Base-by-base conservation (phyloP, 129 eudicot genomes). In the Flaveria ramosissima region DNA sequence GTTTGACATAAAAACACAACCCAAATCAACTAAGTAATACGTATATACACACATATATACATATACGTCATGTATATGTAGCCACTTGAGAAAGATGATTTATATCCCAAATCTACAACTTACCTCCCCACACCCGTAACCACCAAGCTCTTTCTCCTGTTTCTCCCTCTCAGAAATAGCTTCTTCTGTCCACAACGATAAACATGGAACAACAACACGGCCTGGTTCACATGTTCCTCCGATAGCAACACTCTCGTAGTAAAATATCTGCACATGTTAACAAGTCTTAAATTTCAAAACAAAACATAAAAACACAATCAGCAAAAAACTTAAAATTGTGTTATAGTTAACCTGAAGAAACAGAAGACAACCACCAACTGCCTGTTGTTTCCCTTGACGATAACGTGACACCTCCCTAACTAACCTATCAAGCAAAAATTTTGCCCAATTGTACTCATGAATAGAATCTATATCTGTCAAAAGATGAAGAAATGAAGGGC, bases 41-140 rank as follows among this genome's bases (percentile, higher is more conserved):
- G 2, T 1, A 48, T 4, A 46, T 26, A 45, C 1, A 12, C 6
- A 46, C 17, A 45, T 6, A 4, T 61, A 9, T 63, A 3, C 15
- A 0, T 74, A 45, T n/a, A n/a, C 10, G 6, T 41, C 1, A 17
- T 56, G 16, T 61, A 6, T 43, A 8, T 45, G 67, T 26, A 61
- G 41, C 67, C 41, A 61, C 13, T 24, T 61, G 41, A 57, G 27
- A 73, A 73, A 60, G 24, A 39, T 60, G 26, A 43, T 23, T n/a
- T n/a, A n/a, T n/a, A n/a, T n/a, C n/a, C n/a, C n/a, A n/a, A n/a
- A n/a, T n/a, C n/a, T n/a, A n/a, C n/a, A n/a, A n/a, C n/a, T n/a
- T 85, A 90, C 96, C 96, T 90, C 96, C 52, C 96, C 96, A 76
- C 80, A 71, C 30, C 96, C 96, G 47, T 90, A 90, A 78, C 96